Base-by-base conservation (phyloP, 148 eudicot genomes). In the Chenopodium suecicum region DNA sequence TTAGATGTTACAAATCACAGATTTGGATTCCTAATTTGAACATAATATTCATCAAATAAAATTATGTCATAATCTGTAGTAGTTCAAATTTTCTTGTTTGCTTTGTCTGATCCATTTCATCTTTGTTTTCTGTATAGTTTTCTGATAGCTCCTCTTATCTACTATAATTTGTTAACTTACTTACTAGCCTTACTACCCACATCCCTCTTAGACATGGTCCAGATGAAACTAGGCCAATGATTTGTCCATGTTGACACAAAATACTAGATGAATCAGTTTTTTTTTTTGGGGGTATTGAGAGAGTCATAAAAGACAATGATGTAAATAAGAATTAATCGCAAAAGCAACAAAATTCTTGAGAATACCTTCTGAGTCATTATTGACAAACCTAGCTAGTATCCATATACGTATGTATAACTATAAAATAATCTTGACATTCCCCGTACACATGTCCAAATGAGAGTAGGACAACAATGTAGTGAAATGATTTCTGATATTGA, bases 1-100 rank as follows among this genome's bases (percentile, higher is more conserved):
- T 82, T 69, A 22, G 60, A 70, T 76, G 47, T 47, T 76, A 34
- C 75, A 46, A 44, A 72, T 72, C 27, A 29, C 22, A n/a, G n/a
- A 70, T 67, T 76, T 66, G 64, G 34, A 73, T 63, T 74, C 69
- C 54, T 79, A 19, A 68, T 11, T 52, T 56, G 63, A 32, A 79
- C 70, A 79, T 65, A 71, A 58, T 74, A 76, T 41, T 67, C 63
- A 79, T 32, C 29, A 75, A 79, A 83, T 79, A 79, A 79, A 48
- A n/a, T 58, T 41, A 68, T 41, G n/a, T 62, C 14, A 8, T 80
- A 32, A 16, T n/a, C 12, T 62, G 58, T 70, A 7, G 37, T 50
- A 74, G 37, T 74, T 74, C 63, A 10, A 27, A 48, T 47, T 41
- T 14, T 64, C n/a, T 65, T 25, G 14, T 75, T 31, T 23, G 14